Evolutionary conservation across 768 basidiomycete genomes (phyloP), one percentile per base, ranked within the genome.

Genomic region (Xanthoconium stramineum): DNA sequence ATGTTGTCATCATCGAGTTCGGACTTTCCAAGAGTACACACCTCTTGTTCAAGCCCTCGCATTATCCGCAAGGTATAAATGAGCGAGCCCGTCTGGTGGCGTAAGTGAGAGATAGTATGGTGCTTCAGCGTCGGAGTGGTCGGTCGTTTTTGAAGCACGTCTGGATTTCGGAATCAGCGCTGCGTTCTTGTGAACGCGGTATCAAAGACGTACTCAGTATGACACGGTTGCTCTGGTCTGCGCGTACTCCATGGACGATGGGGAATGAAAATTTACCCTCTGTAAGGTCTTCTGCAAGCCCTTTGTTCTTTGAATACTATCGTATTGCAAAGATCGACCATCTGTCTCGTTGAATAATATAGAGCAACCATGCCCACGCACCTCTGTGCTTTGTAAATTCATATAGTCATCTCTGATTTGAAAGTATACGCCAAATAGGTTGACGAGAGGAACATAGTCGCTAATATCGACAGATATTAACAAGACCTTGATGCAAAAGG

Each of bases 401-500:
- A 96, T 93, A 45, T 94, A 89, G 69, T 98, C 96, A 63, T 98
- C 96, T n/a, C 94, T 76, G 62, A 98, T 95, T 69, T 98, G 96
- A 71, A 94, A 97, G 65, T 85, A 89, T n/a, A 97, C 83, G 3
- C 95, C 93, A 57, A 98, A 89, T 11, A 97, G 81, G 69, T 97
- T 97, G 59, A 96, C 91, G 2, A 98, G 80, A 0, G 94, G 93
- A 2, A 96, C 85, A 61, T 92, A 97, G 70, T 98, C 85, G 11
- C 92, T 97, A 56, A 38, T 2, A 35, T 32, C 8, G 24, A 42
- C 19, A 0, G 28, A 32, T 1, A 35, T 50, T 3, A 28, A 30
- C 3, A 36, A 44, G 29, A 14, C 30, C 6, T 35, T 5, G 3
- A 38, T n/a, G 19, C 30, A 42, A 47, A 49, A 5, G 29, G 36